These are phyloP conservation scores for Aspergillus sp. DNA, from an alignment of 2,329 filamentous ascomycete species.

Conservation along the genomic window DNA sequence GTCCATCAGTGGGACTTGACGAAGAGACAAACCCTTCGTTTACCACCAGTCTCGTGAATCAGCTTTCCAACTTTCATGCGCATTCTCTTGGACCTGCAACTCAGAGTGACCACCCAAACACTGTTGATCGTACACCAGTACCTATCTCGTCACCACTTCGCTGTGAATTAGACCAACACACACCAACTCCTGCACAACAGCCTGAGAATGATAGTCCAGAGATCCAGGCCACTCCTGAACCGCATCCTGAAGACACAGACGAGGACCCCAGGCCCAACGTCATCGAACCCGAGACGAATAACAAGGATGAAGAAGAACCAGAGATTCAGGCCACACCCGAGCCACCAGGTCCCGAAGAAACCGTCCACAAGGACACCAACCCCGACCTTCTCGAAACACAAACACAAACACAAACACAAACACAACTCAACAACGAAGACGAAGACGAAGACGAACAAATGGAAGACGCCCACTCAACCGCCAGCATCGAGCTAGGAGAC, in stretches of 20 bases:
- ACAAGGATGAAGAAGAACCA: not conserved
- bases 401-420: no score
- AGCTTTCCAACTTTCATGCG: constrained; percentile 18
- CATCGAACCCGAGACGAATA: not conserved
- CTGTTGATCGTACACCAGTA: constrained; percentile 6
- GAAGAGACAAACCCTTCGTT: constrained; percentile 13
- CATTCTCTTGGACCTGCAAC: constrained; percentile 13
- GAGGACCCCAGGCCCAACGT: not conserved
- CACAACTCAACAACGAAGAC: constrained; percentile 11
- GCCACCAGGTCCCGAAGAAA: not conserved
- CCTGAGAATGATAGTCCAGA: not conserved
- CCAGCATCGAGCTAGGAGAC: constrained; percentile 35
- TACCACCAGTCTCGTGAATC: constrained; percentile 20
- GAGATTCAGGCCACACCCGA: constrained; percentile 1
- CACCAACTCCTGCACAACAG: not conserved
- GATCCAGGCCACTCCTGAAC: not conserved
- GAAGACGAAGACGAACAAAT: constrained; percentile 7
- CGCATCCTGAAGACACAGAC: not conserved
- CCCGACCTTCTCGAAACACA: constrained; percentile 30
- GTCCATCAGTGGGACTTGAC: not conserved
- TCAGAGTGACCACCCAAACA: constrained; percentile 4
- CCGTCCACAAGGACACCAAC: not conserved
- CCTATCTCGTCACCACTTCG: constrained; percentile 4
- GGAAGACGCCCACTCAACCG: constrained; percentile 25
- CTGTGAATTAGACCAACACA: not conserved